Percentiles rank a stretch among this genome's conserved stretches.
phyloP scores from a whole-genome alignment of 805 yeast genomes.

The Wickerhamiella brachini region DNA sequence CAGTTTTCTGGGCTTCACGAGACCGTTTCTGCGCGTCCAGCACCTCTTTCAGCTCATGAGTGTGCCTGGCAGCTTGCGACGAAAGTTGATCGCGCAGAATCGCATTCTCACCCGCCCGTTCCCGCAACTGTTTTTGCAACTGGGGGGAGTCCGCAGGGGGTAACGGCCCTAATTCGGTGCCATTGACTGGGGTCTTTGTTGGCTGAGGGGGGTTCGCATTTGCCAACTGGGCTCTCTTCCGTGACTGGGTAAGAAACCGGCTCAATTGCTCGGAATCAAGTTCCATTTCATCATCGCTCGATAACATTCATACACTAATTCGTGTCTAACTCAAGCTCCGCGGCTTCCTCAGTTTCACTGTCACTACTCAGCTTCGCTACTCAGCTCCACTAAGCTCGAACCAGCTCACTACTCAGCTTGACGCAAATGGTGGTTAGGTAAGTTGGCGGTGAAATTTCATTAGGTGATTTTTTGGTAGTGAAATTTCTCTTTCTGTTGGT shows the following conservation, averaged over 20 bases:
- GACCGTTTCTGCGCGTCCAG: slow-evolving; percentile 12
- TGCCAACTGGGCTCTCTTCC: slow-evolving; percentile 1
- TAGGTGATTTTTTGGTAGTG: background rate
- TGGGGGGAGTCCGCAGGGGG: slow-evolving; percentile 5
- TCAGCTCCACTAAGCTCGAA: too few species aligned
- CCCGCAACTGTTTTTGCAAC: slow-evolving; percentile 9
- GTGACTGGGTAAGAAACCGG: slow-evolving; percentile 3
- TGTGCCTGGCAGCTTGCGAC: slow-evolving; percentile 21
- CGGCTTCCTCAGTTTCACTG: background rate
- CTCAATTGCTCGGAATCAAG: background rate
- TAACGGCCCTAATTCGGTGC: too few species aligned
- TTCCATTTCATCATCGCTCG: slow-evolving; percentile 6
- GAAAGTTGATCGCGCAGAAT: slow-evolving; percentile 54
- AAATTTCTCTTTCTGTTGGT: background rate
- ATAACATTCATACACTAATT: background rate
- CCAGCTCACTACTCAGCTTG: background rate
- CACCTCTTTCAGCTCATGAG: slow-evolving; percentile 19
- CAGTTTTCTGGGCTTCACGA: slow-evolving; percentile 22
- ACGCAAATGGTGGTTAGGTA: too few species aligned
- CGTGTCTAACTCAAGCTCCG: background rate
- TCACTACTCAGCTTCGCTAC: too few species aligned
- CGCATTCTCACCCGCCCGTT: slow-evolving; percentile 65
- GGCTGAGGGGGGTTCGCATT: slow-evolving; percentile 1
- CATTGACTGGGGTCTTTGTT: background rate
- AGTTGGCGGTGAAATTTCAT: background rate